phyloP scores from a whole-genome alignment of 805 yeast genomes.

The Candida patagonica region DNA sequence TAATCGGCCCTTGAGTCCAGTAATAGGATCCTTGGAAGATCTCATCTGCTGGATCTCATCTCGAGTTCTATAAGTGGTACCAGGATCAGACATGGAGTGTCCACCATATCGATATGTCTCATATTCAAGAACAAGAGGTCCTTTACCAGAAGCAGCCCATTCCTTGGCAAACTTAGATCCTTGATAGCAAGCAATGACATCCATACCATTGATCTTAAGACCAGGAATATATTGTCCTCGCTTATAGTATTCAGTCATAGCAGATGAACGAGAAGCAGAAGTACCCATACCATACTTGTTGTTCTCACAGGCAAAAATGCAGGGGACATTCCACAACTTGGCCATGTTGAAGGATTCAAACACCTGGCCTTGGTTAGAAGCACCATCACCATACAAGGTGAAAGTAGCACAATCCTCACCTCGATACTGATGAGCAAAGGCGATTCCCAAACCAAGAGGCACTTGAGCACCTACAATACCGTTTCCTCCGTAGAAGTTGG shows the following conservation, averaged over 20 bases:
- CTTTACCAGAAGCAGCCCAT: slow-evolving; percentile 88
- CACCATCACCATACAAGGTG: slow-evolving; percentile 97
- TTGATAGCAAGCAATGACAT: slow-evolving; percentile 86
- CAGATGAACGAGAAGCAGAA: slow-evolving; percentile 92
- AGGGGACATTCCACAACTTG: slow-evolving; percentile 94
- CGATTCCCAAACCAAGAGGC: slow-evolving; percentile 94
- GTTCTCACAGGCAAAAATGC: slow-evolving; percentile 93
- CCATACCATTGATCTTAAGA: slow-evolving; percentile 98
- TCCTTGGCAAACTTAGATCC: slow-evolving; percentile 96
- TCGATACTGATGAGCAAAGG: slow-evolving; percentile 97
- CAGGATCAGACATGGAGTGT: slow-evolving; percentile 99
- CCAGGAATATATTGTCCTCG: slow-evolving; percentile 99
- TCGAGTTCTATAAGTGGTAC: slow-evolving; percentile 99
- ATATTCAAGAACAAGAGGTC: slow-evolving; percentile 92
- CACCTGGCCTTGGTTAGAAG: slow-evolving; percentile 98
- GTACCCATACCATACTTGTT: slow-evolving; percentile 99
- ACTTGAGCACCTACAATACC: slow-evolving; percentile 99
- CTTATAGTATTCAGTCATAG: slow-evolving; percentile 92
- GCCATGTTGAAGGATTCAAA: slow-evolving; percentile 99
- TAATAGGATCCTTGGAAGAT: slow-evolving; percentile 95
- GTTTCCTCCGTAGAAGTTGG: slow-evolving; percentile 97
- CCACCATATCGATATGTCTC: slow-evolving; percentile 99
- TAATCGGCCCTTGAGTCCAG: slow-evolving; percentile 83
- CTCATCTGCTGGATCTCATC: slow-evolving; percentile 99
- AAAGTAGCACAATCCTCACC: slow-evolving; percentile 60